phyloP scores from a whole-genome alignment of 495 filamentous ascomycete species.

The Hypoxylon cercidicola region DNA sequence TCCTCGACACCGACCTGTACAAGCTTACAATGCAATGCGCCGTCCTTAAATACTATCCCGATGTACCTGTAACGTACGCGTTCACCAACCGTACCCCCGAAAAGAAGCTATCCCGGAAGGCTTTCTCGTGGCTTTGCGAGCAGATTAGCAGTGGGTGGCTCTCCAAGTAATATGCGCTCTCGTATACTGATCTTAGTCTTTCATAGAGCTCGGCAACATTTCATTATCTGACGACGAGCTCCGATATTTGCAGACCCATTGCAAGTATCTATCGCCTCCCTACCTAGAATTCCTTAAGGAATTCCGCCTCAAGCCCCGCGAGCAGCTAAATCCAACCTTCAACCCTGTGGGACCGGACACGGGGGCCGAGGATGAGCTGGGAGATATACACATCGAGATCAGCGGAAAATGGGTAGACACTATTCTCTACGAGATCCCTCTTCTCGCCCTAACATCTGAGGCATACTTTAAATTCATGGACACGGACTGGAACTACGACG shows the following conservation, averaged over 20 bases:
- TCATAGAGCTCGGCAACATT: slow-evolving; percentile 79
- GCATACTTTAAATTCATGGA: slow-evolving; percentile 97
- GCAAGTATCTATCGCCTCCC: slow-evolving; percentile 78
- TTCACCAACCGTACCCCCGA: slow-evolving; percentile 96
- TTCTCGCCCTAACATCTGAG: slow-evolving; percentile 90
- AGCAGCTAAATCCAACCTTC: slow-evolving; percentile 82
- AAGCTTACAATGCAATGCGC: slow-evolving; percentile 99
- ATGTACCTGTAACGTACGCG: slow-evolving; percentile 86
- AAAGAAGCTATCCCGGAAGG: slow-evolving; percentile 85
- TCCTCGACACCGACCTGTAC: slow-evolving; percentile 97
- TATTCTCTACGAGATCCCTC: slow-evolving; percentile 96
- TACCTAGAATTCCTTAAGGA: slow-evolving; percentile 84
- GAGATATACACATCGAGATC: slow-evolving; percentile 77
- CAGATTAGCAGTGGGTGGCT: slow-evolving; percentile 76
- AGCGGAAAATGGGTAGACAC: slow-evolving; percentile 92
- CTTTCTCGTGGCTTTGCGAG: slow-evolving; percentile 83
- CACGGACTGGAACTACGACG: slow-evolving; percentile 84
- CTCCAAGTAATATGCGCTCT: slow-evolving; percentile 6
- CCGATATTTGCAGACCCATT: slow-evolving; percentile 77
- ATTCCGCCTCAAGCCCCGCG: slow-evolving; percentile 80
- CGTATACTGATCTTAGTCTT: slow-evolving; percentile 13
- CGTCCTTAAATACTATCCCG: slow-evolving; percentile 86
- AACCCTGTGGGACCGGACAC: slow-evolving; percentile 67
- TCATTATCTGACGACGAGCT: slow-evolving; percentile 80
- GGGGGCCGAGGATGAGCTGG: slow-evolving; percentile 73